Base-by-base conservation (phyloP, 768 basidiomycete species). In the Phanerochaete sordida region DNA sequence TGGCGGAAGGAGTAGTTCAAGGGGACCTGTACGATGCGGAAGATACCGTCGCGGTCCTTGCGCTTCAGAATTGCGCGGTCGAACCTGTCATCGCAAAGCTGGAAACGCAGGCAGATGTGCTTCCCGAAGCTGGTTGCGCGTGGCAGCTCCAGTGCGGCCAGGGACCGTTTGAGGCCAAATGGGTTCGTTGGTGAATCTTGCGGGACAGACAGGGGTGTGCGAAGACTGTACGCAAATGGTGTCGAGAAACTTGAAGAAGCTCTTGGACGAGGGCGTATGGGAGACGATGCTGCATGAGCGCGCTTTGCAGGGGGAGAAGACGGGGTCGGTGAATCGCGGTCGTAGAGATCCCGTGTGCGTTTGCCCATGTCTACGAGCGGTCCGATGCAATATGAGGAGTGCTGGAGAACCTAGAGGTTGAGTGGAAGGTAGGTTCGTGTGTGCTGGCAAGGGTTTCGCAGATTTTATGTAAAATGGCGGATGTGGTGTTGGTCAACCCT, bases 151-250 rank as follows among this genome's bases (percentile, higher is more conserved):
- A 71, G 67, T 1, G 70, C 68, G 13, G 62, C 43, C 3, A 70
- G 57, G 15, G 76, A 75, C 19, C 80, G 77, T 49, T 81, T 82
- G 47, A 85, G 74, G 16, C 86, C 85, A 60, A 90, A 85, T 0
- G 88, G 88, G 64, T 89, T 90, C 3, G 84, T 81, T 0, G 88
- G 88, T 0, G 87, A 88, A 73, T 90, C 88, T 6, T 76, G 81
- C 3, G 87, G 84, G 1, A 68, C 72, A 65, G 53, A 75, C 71
- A 56, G 46, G 1, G 67, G 67, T 35, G 66, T 65, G 54, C 62
- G 62, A 50, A 58, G 45, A 5, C 57, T 59, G 43, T 67, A 69
- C 33, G 67, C 65, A 9, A 71, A 66, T 3, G 72, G 61, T 52
- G 73, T 31, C 24, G 75, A 65, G 19, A 69, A 69, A 35, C 72